Base-by-base conservation (phyloP, 2,329 filamentous ascomycete species). In the Seiridium unicorne region DNA sequence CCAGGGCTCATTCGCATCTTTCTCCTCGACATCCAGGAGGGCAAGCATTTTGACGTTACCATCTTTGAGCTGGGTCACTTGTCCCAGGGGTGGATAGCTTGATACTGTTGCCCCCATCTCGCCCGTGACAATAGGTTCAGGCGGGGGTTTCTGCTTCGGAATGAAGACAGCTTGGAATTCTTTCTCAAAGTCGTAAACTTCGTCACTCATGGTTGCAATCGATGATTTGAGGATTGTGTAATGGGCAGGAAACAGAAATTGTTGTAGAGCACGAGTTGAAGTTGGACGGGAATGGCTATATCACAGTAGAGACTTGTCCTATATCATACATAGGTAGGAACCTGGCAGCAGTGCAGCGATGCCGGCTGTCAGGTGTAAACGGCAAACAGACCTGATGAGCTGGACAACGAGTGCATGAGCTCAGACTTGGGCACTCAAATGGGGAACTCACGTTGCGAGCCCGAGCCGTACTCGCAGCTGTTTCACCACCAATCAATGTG, bases 21-120 rank as follows among this genome's bases (percentile, higher is more conserved):
- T 78, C 31, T 72, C 74, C 46, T 85, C 84, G 47, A 89, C 84
- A 66, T 93, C 88, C 38, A 96, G 79, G 10, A 93, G 74, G 5
- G 90, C 88, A 0, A 84, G 88, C 65, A 97, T 89, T 1, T 73
- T 71, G 44, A 89, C 77, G 68, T 82, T 65, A 2, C 69, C 68
- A 26, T 72, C 70, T 34, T 78, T 73, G 26, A 91, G 69, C 54
- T 84, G 80, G 1, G 91, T 93, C 32, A 90, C 83, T 70, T 93
- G 90, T 2, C 89, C 91, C 56, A 97, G 75, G 1, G 92, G 86
- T 10, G 93, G 93, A 68, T 87, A 88, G 61, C 79, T 81, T 31
- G 78, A 77, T 18, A 84, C 65, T 10, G 69, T 66, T 42, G 73
- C 70, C 5, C 72, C 73, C 74, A 79, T 80, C 2, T 61, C 63